Percentiles rank a stretch among this genome's conserved stretches.
Evolutionary conservation across 345 rosid species (phyloP).

Genomic region (Dipteronia sinensis): DNA sequence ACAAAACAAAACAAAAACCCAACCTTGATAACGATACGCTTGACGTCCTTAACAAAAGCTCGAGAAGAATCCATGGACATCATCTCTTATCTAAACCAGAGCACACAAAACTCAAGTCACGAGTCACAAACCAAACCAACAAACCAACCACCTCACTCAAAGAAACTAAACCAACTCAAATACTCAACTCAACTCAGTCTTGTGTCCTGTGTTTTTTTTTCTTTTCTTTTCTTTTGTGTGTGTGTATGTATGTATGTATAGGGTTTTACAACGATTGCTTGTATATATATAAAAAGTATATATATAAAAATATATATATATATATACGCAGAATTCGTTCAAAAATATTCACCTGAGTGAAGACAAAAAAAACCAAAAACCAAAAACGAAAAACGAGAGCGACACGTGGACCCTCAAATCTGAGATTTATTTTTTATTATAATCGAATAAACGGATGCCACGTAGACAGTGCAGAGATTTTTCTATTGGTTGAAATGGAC

Average conservation of each 20-base stretch:
- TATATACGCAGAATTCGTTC: no score
- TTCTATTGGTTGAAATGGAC: neutral
- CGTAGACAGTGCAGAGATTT: neutral
- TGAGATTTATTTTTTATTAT: neutral
- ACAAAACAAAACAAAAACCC: neutral
- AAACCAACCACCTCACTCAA: no score
- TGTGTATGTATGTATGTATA: neutral
- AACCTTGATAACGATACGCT: slow-evolving; percentile 92
- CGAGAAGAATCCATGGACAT: slow-evolving; percentile 58
- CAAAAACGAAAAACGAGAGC: neutral
- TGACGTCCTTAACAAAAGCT: slow-evolving; percentile 74
- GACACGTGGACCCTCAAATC: neutral
- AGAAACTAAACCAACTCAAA: no score
- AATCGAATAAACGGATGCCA: neutral
- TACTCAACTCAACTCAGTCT: no score
- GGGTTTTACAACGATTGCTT: neutral
- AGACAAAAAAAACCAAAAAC: no score
- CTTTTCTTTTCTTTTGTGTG: no score
- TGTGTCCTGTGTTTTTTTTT: no score
- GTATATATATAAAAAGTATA: no score
- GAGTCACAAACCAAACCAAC: neutral
- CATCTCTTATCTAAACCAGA: no score
- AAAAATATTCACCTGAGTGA: neutral
- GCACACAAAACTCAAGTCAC: neutral
- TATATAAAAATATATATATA: no score